Percentiles rank a stretch among this genome's conserved stretches.
Evolutionary conservation across 2,329 filamentous ascomycete genomes (phyloP).

Genomic region (Hymenoscyphus occultus): DNA sequence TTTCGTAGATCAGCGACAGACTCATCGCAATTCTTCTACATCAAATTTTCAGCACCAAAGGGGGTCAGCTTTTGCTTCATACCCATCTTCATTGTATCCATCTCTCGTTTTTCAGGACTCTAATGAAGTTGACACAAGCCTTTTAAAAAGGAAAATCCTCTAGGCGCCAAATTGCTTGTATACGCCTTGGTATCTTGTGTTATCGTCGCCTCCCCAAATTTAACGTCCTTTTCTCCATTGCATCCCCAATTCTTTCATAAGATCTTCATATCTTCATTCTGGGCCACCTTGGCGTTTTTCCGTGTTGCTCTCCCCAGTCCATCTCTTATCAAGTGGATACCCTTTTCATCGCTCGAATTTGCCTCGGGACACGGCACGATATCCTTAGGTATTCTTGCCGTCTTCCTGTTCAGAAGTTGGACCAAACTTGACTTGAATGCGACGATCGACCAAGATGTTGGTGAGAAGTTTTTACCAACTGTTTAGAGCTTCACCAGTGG

Average conservation of each 20-base stretch:
- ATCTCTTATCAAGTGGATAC: conserved; percentile 1
- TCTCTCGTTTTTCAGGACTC: no score
- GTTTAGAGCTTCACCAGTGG: not conserved
- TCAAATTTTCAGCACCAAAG: no score
- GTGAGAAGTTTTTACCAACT: not conserved
- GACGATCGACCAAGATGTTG: not conserved
- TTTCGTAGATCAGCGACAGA: no score
- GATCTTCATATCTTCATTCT: not conserved
- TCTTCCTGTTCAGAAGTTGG: not conserved
- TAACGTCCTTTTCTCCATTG: not conserved
- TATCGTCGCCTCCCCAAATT: not conserved
- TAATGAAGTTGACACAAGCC: not conserved
- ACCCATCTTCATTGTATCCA: no score
- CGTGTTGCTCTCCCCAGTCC: not conserved
- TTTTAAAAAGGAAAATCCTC: not conserved
- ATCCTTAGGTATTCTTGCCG: not conserved
- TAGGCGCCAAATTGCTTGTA: not conserved
- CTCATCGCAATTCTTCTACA: no score
- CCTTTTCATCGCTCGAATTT: not conserved
- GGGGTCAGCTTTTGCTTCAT: no score
- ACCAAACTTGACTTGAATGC: not conserved
- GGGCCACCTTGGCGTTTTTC: not conserved
- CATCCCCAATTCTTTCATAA: not conserved
- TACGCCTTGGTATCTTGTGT: not conserved
- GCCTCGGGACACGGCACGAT: not conserved